These are phyloP conservation scores for Leccinum fallax DNA, from an alignment of 1,284 basidiomycete genomes.

Conservation along the genomic window DNA sequence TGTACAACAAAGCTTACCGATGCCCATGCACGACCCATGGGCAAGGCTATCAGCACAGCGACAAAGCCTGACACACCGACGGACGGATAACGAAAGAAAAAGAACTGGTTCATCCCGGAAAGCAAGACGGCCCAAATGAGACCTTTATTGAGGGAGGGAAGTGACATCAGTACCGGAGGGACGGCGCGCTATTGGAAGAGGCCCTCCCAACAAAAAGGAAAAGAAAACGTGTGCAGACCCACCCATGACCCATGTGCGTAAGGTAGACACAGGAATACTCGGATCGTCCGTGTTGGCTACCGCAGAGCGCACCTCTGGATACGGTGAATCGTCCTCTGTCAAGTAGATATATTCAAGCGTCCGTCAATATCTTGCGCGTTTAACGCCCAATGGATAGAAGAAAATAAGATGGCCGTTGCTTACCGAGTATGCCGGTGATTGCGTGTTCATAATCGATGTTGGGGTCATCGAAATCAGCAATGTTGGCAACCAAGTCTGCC, in stretches of 20 bases:
- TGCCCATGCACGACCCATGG: constrained; percentile 64
- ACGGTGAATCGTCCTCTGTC: constrained; percentile 61
- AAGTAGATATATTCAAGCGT: background rate
- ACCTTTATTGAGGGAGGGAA: constrained; percentile 19
- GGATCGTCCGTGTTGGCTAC: constrained; percentile 76
- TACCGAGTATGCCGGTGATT: constrained; percentile 40
- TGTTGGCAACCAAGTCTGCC: constrained; percentile 14
- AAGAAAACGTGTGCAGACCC: constrained; percentile 14
- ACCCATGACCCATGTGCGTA: constrained; percentile 70
- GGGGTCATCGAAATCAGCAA: constrained; percentile 58
- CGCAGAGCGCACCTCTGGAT: constrained; percentile 77
- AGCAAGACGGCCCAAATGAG: constrained; percentile 59
- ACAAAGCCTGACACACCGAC: constrained; percentile 53
- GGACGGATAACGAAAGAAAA: constrained; percentile 67
- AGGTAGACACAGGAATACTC: constrained; percentile 57
- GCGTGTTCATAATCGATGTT: constrained; percentile 57
- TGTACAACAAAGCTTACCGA: constrained; percentile 21
- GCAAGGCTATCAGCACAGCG: constrained; percentile 65
- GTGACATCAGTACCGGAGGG: background rate
- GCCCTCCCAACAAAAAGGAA: background rate
- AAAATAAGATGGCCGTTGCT: background rate
- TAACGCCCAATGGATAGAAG: background rate
- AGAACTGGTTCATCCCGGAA: constrained; percentile 65
- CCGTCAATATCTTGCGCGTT: background rate
- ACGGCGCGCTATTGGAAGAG: background rate